A percentile compares a stretch with the other conserved stretches of the same genome.
These are phyloP conservation scores for Daldinia sp. DNA, from an alignment of 2,329 filamentous ascomycete species.

Conservation along the genomic window DNA sequence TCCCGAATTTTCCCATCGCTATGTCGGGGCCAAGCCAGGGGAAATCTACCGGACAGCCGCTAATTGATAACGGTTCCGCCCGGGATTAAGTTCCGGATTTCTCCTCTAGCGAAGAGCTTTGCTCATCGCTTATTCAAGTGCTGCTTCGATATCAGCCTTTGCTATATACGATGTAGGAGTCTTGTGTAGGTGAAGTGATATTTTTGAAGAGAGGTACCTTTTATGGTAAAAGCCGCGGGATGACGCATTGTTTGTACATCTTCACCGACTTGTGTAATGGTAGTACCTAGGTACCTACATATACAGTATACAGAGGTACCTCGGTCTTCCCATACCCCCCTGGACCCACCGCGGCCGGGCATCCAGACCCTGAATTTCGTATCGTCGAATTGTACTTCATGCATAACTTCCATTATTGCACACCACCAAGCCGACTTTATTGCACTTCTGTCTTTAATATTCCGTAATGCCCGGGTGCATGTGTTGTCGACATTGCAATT, in stretches of 20 bases:
- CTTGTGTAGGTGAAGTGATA: not conserved
- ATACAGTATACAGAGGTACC: not conserved
- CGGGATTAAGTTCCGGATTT: not conserved
- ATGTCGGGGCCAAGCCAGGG: not conserved
- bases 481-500: constrained; percentile 12
- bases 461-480: constrained; percentile 25
- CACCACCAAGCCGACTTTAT: not conserved
- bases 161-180: not conserved
- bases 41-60: not conserved
- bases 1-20: constrained; percentile 42
- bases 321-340: not conserved
- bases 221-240: not conserved
- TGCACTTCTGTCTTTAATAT: constrained; percentile 12
- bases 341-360: constrained; percentile 27
- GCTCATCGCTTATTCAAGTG: not conserved
- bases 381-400: constrained; percentile 26
- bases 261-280: constrained; percentile 10
- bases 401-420: constrained; percentile 26
- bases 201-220: not conserved
- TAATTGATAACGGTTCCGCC: not conserved
- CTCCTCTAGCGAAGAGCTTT: not conserved
- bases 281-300: not conserved
- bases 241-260: not conserved
- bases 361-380: constrained; percentile 28
- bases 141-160: not conserved